Evolutionary conservation across 805 yeast genomes (phyloP), one percentile per base, ranked within the genome.

Genomic region (Lipomyces orientalis): DNA sequence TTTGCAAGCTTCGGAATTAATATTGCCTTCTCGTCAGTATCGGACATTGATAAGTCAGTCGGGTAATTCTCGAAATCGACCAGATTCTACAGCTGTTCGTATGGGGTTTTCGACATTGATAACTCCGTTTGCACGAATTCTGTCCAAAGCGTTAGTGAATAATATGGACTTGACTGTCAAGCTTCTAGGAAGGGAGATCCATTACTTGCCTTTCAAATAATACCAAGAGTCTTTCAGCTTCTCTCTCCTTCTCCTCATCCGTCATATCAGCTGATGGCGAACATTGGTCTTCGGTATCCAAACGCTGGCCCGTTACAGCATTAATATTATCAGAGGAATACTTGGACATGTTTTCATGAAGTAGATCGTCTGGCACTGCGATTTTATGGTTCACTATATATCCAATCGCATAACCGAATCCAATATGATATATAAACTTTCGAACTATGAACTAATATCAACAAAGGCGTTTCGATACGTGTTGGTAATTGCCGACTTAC

Each of bases 211-310:
- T 72, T 57, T 81, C 83, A 67, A 82, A 81, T 6, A 81, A 62
- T 4, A 76, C 78, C 72, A 81, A 82, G 65, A 82, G 69, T 66
- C 81, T 77, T 62, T 82, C 85, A 2, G 85, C 85, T 68, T 82
- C 85, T 7, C 71, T 71, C 68, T 79, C 82, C 71, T 82, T 81
- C 64, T 82, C 85, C 60, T 80, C 83, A 8, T 77, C 77, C 1
- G 82, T 77, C 78, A 81, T 76, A 1, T 75, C 77, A 16, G 69
- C 73, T 7, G 68, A 60, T 2, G 62, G 22, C 35, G 55, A 39
- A 29, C 29, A 33, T n/a, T 49, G 54, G 14, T 51, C 58, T 39
- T 68, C 72, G 4, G 55, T 46, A 2, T 57, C 62, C 39, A 64
- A 51, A 12, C 58, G 64, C 66, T 75, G 76, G 1, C 79, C 79